Evolutionary conservation across 139 green algal species (phyloP), one percentile per base, ranked within the genome.

Genomic region (Chara braunii): DNA sequence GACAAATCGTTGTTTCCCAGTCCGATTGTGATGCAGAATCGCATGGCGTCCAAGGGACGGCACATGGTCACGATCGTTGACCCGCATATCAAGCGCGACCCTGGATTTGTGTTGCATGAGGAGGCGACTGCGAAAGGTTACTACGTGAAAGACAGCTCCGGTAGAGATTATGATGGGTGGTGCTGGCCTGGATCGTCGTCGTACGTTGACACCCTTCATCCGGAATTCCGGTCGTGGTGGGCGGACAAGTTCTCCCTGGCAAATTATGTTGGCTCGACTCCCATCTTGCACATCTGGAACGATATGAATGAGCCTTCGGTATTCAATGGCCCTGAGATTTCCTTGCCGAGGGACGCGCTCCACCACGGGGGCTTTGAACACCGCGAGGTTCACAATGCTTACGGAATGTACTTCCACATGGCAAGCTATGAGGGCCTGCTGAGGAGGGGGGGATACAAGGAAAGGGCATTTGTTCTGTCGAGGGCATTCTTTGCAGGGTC

Each of bases 231-330:
- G 3, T 53, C 72, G 8, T 99, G 94, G 94, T 97, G 94, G 94
- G 82, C 89, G 0, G 37, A 70, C 50, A 87, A 91, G 71, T 97
- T 96, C 69, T 71, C 70, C 0, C 71, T 87, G n/a, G 69, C 77
- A 51, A 80, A 78, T 50, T 99, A 96, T 80, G 23, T 83, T 50
- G 87, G 88, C 51, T 87, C 75, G 63, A 96, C 89, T 4, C 59
- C 75, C 37, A 68, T 89, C 67, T 85, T 99, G 44, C 95, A 97
- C 83, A 94, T 97, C 55, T 99, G 94, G 94, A 99, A 99, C 77
- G 94, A 99, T 80, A 99, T 99, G 94, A 99, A 99, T 72, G 94
- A 99, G 85, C 93, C 93, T 0, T 90, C 78, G 28, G 94, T 99
- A 22, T 98, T 98, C 84, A 97, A 98, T 54, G 93, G 93, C 0